Conservation (phyloP, 345 rosid genomes). For the Salix koriyanagi region DNA sequence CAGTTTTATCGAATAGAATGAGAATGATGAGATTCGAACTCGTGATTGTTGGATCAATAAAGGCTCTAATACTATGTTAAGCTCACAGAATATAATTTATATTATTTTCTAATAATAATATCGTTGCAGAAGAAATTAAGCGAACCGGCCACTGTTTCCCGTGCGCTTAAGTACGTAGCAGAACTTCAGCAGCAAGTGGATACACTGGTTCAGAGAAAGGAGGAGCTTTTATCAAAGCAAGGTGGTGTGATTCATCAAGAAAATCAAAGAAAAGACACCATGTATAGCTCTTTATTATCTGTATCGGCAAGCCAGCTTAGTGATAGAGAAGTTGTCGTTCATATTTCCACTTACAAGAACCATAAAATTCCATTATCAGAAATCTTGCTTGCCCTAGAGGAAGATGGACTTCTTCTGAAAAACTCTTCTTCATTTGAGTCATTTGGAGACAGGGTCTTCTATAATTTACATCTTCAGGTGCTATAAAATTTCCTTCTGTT, state of each 20-base stretch:
- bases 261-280: slow-evolving; percentile 16
- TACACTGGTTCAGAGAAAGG: slow-evolving; percentile 33
- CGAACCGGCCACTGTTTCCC: slow-evolving; percentile 44
- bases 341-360: slow-evolving; percentile 26
- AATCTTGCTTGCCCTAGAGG: slow-evolving; percentile 41
- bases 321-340: slow-evolving; percentile 48
- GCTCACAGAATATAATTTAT: too few species aligned
- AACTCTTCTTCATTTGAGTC: slow-evolving; percentile 56
- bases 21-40: too few species aligned
- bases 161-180: slow-evolving; percentile 52
- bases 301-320: slow-evolving; percentile 39
- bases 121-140: slow-evolving; percentile 45
- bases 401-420: slow-evolving; percentile 36
- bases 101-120: neutral
- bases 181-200: slow-evolving; percentile 45
- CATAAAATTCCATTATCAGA: slow-evolving; percentile 31
- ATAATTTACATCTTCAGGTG: slow-evolving; percentile 58
- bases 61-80: too few species aligned
- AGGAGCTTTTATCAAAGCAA: slow-evolving; percentile 35
- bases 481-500: too few species aligned
- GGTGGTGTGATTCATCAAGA: slow-evolving; percentile 12
- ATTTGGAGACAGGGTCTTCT: slow-evolving; percentile 44
- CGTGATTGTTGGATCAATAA: too few species aligned
- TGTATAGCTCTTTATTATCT: neutral
- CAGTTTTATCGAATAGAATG: too few species aligned